A percentile compares a stretch with the other conserved stretches of the same genome.
These are phyloP conservation scores for Trametes polyzona DNA, from an alignment of 1,284 basidiomycete genomes.

Conservation along the genomic window DNA sequence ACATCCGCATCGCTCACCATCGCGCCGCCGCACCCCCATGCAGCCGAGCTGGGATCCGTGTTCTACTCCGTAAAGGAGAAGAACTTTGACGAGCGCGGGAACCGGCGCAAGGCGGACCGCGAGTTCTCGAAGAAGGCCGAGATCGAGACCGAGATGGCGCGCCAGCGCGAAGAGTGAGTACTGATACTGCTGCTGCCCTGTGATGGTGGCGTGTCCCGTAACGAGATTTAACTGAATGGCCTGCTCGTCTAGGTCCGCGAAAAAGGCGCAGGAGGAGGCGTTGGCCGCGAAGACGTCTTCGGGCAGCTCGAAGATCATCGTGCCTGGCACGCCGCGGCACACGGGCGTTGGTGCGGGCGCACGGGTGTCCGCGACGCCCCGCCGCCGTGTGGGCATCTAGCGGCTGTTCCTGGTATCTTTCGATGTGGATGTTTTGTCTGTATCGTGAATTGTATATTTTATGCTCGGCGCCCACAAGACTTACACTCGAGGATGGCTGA, in stretches of 20 bases:
- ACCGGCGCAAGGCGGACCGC: conserved; percentile 73
- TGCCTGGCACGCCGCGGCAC: conserved; percentile 81
- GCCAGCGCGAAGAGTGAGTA: conserved; percentile 83
- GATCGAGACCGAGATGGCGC: conserved; percentile 88
- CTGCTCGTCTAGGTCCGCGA: conserved; percentile 52
- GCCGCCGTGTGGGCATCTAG: conserved; percentile 48
- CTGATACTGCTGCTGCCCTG: too few species aligned
- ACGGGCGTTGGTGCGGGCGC: conserved; percentile 70
- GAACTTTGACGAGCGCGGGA: conserved; percentile 87
- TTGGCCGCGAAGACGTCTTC: conserved; percentile 60
- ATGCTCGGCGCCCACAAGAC: too few species aligned
- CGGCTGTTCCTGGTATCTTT: neutral
- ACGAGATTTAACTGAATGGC: conserved; percentile 6
- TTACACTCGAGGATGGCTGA: neutral
- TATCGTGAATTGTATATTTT: too few species aligned
- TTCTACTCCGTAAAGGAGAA: conserved; percentile 96
- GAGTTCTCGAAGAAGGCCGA: conserved; percentile 92
- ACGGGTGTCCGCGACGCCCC: conserved; percentile 65
- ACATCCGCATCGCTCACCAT: neutral
- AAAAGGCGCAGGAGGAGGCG: conserved; percentile 68
- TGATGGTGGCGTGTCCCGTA: neutral
- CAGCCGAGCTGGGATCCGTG: conserved; percentile 90
- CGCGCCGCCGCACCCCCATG: conserved; percentile 11
- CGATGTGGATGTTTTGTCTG: neutral
- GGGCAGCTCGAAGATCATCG: conserved; percentile 70